phyloP scores from a whole-genome alignment of 257 asterid species.

The Solanum pimpinellifolium region DNA sequence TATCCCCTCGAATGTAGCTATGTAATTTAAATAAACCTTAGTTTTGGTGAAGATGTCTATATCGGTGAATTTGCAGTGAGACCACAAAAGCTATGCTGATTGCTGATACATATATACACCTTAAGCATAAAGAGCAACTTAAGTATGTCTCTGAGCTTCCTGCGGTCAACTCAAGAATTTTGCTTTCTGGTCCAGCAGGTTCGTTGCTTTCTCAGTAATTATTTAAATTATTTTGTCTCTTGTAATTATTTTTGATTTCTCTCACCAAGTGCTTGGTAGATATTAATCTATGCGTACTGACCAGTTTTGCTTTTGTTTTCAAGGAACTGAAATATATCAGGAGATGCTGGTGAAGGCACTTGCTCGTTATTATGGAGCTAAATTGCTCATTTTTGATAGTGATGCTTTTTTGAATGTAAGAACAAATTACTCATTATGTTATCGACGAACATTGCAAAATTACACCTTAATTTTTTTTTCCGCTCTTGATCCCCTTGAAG shows the following conservation, averaged over 20 bases:
- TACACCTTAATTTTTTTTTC: neutral
- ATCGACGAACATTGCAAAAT: neutral
- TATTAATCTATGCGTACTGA: neutral
- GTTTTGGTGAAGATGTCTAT: neutral
- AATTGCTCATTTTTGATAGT: conserved; percentile 62
- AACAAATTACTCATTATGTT: neutral
- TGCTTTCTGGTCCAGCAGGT: conserved; percentile 96
- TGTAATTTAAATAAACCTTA: neutral
- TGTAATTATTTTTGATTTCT: neutral
- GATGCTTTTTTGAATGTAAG: conserved; percentile 65
- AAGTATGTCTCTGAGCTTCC: conserved; percentile 62
- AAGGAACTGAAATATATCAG: conserved; percentile 87
- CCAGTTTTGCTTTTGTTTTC: neutral
- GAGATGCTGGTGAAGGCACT: conserved; percentile 86
- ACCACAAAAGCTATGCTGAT: conserved; percentile 69
- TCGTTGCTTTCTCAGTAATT: neutral
- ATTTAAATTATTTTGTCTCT: neutral
- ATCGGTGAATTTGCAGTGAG: conserved; percentile 49
- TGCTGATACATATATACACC: conserved; percentile 68
- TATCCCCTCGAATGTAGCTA: neutral
- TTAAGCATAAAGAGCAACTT: conserved; percentile 59
- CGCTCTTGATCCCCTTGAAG: neutral
- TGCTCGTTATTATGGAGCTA: conserved; percentile 77
- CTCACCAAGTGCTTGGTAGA: neutral
- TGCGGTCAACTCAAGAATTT: conserved; percentile 67